Evolutionary conservation across 345 rosid species (phyloP).

Genomic region (Populus simonii): DNA sequence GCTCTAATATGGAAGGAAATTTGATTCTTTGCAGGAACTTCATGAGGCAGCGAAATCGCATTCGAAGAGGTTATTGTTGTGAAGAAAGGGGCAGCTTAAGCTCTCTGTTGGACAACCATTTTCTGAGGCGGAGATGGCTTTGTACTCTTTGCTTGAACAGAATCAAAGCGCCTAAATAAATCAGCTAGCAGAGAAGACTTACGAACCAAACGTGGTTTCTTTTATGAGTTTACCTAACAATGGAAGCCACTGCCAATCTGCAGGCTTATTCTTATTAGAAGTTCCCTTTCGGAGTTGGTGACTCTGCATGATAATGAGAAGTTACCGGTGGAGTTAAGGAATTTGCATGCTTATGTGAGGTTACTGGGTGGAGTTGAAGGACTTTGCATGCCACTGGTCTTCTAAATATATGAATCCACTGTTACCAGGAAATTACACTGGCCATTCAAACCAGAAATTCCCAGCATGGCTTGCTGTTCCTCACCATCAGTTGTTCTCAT

Average conservation of each 20-base stretch:
- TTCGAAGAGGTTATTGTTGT: constrained; percentile 52
- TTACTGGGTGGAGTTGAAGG: background rate
- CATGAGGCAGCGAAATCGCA: constrained; percentile 41
- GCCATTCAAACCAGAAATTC: background rate
- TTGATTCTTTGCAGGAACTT: constrained; percentile 53
- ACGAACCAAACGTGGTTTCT: background rate
- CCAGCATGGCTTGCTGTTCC: background rate
- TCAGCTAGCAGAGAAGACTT: background rate
- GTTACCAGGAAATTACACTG: background rate
- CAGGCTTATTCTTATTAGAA: background rate
- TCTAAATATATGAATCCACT: background rate
- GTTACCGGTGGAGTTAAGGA: background rate
- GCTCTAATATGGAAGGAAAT: background rate
- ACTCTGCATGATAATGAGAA: background rate
- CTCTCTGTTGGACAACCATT: constrained; percentile 79
- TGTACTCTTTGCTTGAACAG: constrained; percentile 47
- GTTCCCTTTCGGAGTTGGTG: background rate
- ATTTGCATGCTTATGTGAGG: background rate
- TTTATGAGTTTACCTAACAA: background rate
- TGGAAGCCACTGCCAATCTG: background rate
- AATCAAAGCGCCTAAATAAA: constrained; percentile 7
- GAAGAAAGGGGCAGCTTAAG: constrained; percentile 65
- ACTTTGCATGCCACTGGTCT: background rate
- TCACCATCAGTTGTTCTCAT: too few species aligned
- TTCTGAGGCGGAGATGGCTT: constrained; percentile 60